Conservation (phyloP, 2,329 filamentous ascomycete species). For the Shiraia sp. region DNA sequence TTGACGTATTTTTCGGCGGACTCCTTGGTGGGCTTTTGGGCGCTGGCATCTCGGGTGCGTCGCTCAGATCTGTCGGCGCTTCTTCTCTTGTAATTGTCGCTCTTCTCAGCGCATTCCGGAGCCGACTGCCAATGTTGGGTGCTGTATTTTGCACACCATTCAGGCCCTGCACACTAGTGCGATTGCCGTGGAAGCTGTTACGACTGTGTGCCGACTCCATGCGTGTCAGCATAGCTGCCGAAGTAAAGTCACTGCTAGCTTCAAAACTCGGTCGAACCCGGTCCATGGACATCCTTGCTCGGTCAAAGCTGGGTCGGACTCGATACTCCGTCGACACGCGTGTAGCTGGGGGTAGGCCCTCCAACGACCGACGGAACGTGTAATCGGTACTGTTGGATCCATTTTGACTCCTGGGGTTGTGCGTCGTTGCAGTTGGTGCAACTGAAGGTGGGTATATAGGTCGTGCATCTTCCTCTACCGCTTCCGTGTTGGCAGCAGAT, state of each 20-base stretch:
- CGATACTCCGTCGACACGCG: slow-evolving; percentile 38
- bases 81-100: slow-evolving; percentile 40
- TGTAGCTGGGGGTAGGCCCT: slow-evolving; percentile 33
- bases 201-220: slow-evolving; percentile 68
- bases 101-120: slow-evolving; percentile 38
- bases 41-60: slow-evolving; percentile 25
- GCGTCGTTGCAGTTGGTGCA: slow-evolving; percentile 67
- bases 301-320: slow-evolving; percentile 82
- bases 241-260: slow-evolving; percentile 86
- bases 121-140: slow-evolving; percentile 27
- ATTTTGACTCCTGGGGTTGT: slow-evolving; percentile 83
- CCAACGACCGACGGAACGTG: slow-evolving; percentile 56
- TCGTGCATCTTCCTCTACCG: slow-evolving; percentile 79
- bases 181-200: slow-evolving; percentile 27
- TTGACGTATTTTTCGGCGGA: too few species aligned
- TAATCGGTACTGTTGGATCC: slow-evolving; percentile 94
- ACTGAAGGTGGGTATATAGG: slow-evolving; percentile 94
- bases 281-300: slow-evolving; percentile 85
- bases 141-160: slow-evolving; percentile 12
- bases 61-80: slow-evolving; percentile 24
- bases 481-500: slow-evolving; percentile 52
- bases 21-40: slow-evolving; percentile 25
- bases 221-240: slow-evolving; percentile 79
- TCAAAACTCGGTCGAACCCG: slow-evolving; percentile 82
- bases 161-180: slow-evolving; percentile 5